phyloP scores from a whole-genome alignment of 2,329 filamentous ascomycete genomes.

The Peltaster fructicola region DNA sequence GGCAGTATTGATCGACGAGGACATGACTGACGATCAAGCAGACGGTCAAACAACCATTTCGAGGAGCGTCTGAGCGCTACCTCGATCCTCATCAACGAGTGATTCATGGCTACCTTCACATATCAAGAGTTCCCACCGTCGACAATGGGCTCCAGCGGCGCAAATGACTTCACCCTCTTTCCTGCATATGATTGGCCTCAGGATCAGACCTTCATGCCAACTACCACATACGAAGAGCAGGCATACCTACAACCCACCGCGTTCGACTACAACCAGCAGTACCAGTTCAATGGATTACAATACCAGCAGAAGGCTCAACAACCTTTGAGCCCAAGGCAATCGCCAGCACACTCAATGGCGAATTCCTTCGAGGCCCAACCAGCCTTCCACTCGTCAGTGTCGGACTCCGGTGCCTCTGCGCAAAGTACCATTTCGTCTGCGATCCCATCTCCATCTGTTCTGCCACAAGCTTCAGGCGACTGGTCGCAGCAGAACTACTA shows the following conservation, averaged over 20 bases:
- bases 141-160: too few relatives aligned
- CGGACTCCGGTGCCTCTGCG: conserved; percentile 33
- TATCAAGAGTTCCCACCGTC: too few relatives aligned
- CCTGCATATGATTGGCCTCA: conserved; percentile 14
- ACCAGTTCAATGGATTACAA: too few relatives aligned
- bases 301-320: too few relatives aligned
- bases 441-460: conserved; percentile 36
- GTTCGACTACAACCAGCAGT: conserved; percentile 23
- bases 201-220: conserved; percentile 13
- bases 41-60: too few relatives aligned
- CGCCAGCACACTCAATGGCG: conserved; percentile 24
- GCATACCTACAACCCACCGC: conserved; percentile 14
- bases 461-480: conserved; percentile 44
- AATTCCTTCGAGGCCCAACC: conserved; percentile 29
- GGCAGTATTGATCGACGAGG: too few relatives aligned
- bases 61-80: too few relatives aligned
- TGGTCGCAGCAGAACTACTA: conserved; percentile 35
- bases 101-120: too few relatives aligned
- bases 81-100: too few relatives aligned
- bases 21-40: too few relatives aligned
- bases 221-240: conserved; percentile 11
- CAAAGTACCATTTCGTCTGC: conserved; percentile 31
- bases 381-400: conserved; percentile 29
- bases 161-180: conserved; percentile 17
- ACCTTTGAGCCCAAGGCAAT: conserved; percentile 21